phyloP scores from a whole-genome alignment of 352 stramenopile species.

The Ophiocytium majus region DNA sequence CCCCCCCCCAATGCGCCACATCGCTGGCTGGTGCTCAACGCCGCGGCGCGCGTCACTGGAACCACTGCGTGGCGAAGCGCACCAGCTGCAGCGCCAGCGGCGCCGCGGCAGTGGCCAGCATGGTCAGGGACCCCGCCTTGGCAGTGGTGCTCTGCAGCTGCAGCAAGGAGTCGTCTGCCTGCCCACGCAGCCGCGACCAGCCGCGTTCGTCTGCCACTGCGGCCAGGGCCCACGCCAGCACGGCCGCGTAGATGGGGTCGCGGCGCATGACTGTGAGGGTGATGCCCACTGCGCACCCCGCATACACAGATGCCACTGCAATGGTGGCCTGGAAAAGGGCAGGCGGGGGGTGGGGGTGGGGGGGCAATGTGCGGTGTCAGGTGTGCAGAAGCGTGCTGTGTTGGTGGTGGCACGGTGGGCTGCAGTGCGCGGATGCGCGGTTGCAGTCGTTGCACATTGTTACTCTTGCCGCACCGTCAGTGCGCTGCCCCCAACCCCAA shows the following conservation, averaged over 20 bases:
- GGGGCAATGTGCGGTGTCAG: too few species aligned
- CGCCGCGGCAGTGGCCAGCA: conserved; percentile 21
- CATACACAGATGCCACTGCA: conserved; percentile 26
- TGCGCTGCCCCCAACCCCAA: too few species aligned
- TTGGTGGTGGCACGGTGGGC: too few species aligned
- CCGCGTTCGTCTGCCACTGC: conserved; percentile 45
- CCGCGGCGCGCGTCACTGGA: too few species aligned
- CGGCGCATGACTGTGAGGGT: conserved; percentile 31
- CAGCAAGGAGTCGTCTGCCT: conserved; percentile 26
- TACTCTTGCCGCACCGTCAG: too few species aligned
- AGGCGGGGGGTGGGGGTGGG: not conserved
- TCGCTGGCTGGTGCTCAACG: too few species aligned
- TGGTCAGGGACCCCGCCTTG: conserved; percentile 21
- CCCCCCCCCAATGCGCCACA: too few species aligned
- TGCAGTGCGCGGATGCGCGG: too few species aligned
- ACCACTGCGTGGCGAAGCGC: too few species aligned
- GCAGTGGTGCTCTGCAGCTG: conserved; percentile 28
- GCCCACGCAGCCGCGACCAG: conserved; percentile 26
- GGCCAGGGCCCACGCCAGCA: conserved; percentile 53
- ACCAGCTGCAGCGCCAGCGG: not conserved
- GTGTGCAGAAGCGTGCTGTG: too few species aligned
- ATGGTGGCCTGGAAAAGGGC: not conserved
- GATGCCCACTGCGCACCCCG: conserved; percentile 34
- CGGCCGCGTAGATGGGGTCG: conserved; percentile 41
- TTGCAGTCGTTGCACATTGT: too few species aligned